Conservation (phyloP, 2,329 filamentous ascomycete species). For the Neonectria neomacrospora region DNA sequence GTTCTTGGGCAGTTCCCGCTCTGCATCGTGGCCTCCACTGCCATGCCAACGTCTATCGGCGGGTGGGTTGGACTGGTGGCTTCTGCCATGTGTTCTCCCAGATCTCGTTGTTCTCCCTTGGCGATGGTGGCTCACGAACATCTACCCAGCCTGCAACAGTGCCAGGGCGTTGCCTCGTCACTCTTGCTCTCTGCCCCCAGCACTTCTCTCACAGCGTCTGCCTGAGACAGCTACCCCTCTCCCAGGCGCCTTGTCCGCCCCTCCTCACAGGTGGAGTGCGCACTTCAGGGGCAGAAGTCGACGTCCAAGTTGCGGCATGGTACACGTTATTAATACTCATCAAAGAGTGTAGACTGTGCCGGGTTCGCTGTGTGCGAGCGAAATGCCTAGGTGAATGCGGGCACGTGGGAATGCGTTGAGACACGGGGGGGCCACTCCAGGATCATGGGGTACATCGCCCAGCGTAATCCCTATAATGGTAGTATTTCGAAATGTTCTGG, state of each 20-base stretch:
- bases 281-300: conserved; percentile 19
- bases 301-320: conserved; percentile 18
- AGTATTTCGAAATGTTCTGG: not conserved
- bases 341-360: not conserved
- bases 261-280: conserved; percentile 20
- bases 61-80: not conserved
- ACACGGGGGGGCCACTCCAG: not conserved
- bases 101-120: not conserved
- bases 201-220: conserved; percentile 25
- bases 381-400: not conserved
- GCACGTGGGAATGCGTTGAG: not conserved
- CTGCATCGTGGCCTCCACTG: conserved; percentile 1
- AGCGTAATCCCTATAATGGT: not conserved
- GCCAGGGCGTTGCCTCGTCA: conserved; percentile 3
- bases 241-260: conserved; percentile 20
- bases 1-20: conserved; percentile 8
- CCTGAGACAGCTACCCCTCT: conserved; percentile 25
- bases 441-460: not conserved
- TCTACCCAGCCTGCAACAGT: conserved; percentile 3
- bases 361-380: conserved; percentile 1
- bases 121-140: not conserved
- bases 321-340: not conserved
- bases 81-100: not conserved
- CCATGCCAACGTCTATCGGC: not conserved
- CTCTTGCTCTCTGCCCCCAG: conserved; percentile 2